These are phyloP conservation scores for Stereocaulon alpinum DNA, from an alignment of 495 filamentous ascomycete genomes.

Conservation along the genomic window DNA sequence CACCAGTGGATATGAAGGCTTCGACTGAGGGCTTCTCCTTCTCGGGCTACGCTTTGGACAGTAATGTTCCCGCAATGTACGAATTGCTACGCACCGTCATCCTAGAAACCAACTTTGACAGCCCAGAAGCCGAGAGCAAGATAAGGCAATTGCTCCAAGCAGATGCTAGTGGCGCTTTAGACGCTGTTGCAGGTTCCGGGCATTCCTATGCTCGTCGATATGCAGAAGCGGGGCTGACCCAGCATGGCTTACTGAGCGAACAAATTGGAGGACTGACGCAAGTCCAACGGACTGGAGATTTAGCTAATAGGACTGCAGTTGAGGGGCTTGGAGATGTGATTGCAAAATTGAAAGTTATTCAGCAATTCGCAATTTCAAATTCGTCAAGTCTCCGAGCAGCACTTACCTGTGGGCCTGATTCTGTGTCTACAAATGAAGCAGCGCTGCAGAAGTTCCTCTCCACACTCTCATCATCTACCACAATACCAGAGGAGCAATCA, in stretches of 20 bases:
- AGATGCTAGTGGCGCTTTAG: conserved; percentile 80
- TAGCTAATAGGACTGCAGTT: conserved; percentile 44
- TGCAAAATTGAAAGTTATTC: conserved; percentile 76
- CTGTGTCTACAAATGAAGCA: conserved; percentile 55
- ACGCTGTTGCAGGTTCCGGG: conserved; percentile 77
- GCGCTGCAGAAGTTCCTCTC: conserved; percentile 63
- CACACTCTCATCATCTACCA: conserved; percentile 38
- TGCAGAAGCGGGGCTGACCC: conserved; percentile 69
- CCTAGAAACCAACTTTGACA: conserved; percentile 79
- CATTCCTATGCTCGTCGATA: conserved; percentile 75
- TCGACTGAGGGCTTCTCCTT: conserved; percentile 74
- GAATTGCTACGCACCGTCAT: conserved; percentile 70
- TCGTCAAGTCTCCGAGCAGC: conserved; percentile 57
- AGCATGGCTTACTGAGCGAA: conserved; percentile 58
- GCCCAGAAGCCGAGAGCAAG: conserved; percentile 64
- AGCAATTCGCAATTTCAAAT: conserved; percentile 57
- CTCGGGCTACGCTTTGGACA: conserved; percentile 74
- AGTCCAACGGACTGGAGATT: conserved; percentile 67
- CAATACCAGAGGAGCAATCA: conserved; percentile 24
- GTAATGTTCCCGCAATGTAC: conserved; percentile 84
- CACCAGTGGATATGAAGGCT: conserved; percentile 55
- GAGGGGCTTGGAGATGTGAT: conserved; percentile 67
- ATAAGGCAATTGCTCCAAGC: conserved; percentile 78
- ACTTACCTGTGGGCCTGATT: conserved; percentile 74
- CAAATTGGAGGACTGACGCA: conserved; percentile 80